Percentiles rank a stretch among this genome's conserved stretches.
phyloP scores from a whole-genome alignment of 2,329 filamentous ascomycete species.

The Ophiocordyceps camponoti-rufipedis region DNA sequence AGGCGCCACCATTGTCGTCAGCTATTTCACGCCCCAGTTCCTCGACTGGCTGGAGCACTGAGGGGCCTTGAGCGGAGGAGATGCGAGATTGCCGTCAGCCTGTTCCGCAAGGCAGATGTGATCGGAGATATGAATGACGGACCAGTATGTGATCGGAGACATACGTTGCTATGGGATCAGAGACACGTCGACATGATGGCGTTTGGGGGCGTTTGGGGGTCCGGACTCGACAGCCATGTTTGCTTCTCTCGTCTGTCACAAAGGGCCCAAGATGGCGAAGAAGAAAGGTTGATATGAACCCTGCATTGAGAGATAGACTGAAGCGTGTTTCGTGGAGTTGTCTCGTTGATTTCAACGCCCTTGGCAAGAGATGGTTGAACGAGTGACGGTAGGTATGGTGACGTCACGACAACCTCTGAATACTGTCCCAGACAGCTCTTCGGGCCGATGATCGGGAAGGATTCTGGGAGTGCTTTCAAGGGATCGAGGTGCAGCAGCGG shows the following conservation, averaged over 20 bases:
- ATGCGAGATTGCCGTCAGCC: not conserved
- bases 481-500: not conserved
- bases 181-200: no score
- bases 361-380: not conserved
- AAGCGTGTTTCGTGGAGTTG: no score
- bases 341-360: not conserved
- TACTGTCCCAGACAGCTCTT: not conserved
- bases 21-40: constrained; percentile 80
- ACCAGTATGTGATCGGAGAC: no score
- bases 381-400: not conserved
- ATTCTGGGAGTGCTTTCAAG: not conserved
- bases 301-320: no score
- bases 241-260: no score
- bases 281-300: no score
- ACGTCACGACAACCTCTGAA: not conserved
- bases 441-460: not conserved
- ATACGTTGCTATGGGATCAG: no score
- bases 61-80: not conserved
- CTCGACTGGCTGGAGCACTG: constrained; percentile 45
- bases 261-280: no score
- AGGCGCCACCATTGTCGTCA: constrained; percentile 82
- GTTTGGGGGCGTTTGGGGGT: no score
- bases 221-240: no score
- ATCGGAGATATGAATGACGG: not conserved
- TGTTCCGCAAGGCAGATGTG: not conserved